Percentiles rank a stretch among this genome's conserved stretches.
Conservation (phyloP, 352 stramenopile species). For the Pythium chondricola region DNA sequence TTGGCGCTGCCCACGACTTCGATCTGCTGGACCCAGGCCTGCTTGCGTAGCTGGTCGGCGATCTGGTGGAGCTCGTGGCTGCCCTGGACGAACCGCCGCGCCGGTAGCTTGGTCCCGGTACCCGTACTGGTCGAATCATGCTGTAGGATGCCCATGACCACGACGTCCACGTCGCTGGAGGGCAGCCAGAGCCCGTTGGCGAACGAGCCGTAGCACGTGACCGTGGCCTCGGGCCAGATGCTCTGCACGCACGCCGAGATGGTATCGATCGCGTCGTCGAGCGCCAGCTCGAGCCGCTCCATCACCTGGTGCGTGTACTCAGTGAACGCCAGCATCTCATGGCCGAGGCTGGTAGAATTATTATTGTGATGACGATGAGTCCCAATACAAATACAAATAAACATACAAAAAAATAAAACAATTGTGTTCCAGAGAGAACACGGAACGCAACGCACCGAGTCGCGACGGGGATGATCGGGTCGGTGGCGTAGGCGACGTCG, state of each 20-base stretch:
- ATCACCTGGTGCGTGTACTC: conserved; percentile 59
- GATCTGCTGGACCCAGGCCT: conserved; percentile 73
- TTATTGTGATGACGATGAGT: background rate
- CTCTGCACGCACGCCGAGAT: conserved; percentile 54
- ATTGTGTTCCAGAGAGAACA: too few species aligned
- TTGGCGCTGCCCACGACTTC: conserved; percentile 79
- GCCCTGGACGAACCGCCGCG: conserved; percentile 40
- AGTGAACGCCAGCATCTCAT: conserved; percentile 62
- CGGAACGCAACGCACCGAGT: conserved; percentile 27
- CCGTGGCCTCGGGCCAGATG: conserved; percentile 69
- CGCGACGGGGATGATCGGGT: conserved; percentile 26
- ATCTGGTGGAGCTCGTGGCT: conserved; percentile 58
- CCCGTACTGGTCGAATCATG: background rate
- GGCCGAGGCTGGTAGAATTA: conserved; percentile 25
- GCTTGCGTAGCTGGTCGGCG: conserved; percentile 31
- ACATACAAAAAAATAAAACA: background rate
- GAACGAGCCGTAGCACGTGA: conserved; percentile 81
- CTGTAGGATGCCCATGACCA: conserved; percentile 56
- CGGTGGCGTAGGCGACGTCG: conserved; percentile 24
- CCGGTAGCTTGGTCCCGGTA: conserved; percentile 23
- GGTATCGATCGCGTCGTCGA: conserved; percentile 68
- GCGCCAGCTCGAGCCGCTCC: conserved; percentile 38
- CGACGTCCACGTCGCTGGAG: conserved; percentile 85
- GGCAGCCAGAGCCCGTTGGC: conserved; percentile 84
- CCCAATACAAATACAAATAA: background rate